Base-by-base conservation (phyloP, 192 early-diverging fungal species). In the Entomortierella beljakovae region DNA sequence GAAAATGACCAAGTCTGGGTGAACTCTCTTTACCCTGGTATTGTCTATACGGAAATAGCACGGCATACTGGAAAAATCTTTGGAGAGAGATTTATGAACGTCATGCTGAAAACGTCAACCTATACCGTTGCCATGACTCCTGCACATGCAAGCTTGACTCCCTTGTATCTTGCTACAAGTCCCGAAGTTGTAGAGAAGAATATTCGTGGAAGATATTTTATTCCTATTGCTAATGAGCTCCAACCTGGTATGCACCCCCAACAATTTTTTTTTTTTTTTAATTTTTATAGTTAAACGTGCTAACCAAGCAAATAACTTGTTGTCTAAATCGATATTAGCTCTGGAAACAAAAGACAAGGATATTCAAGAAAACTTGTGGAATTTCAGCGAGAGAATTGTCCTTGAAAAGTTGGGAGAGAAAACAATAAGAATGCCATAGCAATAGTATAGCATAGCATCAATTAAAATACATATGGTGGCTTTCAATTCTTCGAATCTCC, bases 131-230 rank as follows among this genome's bases (percentile, higher is more conserved):
- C 53, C 0, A 58, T 64, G 26, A 64, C 26, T 0, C 58, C 81
- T 6, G 72, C 74, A 31, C 46, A 68, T 28, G 85, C 82, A 16
- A 68, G 74, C 0, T 62, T 85, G 42, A 85, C 85, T 11, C 85
- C 83, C 61, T 34, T 85, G 20, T 88, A 85, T 53, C 18, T 71
- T 38, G 83, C 85, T 1, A 88, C 83, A 2, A 87, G 85, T 34
- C 87, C 87, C 31, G 82, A 88, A 54, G 46, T 86, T 33, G 79
- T 84, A 59, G 37, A 81, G 22, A 73, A 81, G 57, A 72, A 84
- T 60, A 54, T 61, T 23, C 48, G 80, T 6, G 70, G 65, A 34
- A 9, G 57, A 13, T 73, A 81, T 29, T 73, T 81, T 55, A 50
- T 64, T 1, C 80, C 80, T 18, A 65, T 64, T 64, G 65, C 59